phyloP scores from a whole-genome alignment of 257 asterid species.

The Thymus quinquecostatus region DNA sequence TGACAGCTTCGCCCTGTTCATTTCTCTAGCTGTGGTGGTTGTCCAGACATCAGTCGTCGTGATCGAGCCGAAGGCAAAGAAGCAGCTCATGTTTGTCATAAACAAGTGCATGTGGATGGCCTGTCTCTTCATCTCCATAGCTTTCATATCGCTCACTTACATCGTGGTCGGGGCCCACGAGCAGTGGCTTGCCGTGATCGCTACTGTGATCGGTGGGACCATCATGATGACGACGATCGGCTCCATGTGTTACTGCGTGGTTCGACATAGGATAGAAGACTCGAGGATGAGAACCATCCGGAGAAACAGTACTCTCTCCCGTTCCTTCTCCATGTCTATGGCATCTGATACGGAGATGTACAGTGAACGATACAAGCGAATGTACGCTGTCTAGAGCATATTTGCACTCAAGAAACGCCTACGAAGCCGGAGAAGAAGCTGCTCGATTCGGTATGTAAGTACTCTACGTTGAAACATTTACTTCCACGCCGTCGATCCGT shows the following conservation, averaged over 20 bases:
- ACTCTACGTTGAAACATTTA: background rate
- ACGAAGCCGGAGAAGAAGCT: constrained; percentile 3
- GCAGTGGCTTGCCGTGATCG: constrained; percentile 78
- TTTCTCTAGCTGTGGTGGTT: constrained; percentile 95
- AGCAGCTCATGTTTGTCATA: constrained; percentile 85
- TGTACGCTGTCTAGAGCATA: constrained; percentile 73
- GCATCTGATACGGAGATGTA: constrained; percentile 70
- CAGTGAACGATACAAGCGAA: constrained; percentile 67
- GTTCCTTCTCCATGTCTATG: constrained; percentile 72
- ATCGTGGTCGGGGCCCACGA: constrained; percentile 81
- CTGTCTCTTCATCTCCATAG: constrained; percentile 77
- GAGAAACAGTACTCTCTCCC: constrained; percentile 60
- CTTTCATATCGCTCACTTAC: constrained; percentile 82
- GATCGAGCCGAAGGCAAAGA: constrained; percentile 90
- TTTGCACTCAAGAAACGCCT: background rate
- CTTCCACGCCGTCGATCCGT: constrained; percentile 7
- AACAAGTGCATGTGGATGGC: constrained; percentile 99
- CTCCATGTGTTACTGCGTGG: constrained; percentile 89
- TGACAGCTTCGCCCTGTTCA: constrained; percentile 81
- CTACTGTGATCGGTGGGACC: constrained; percentile 72
- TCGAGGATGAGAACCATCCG: constrained; percentile 74
- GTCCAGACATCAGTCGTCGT: constrained; percentile 94
- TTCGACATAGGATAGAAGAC: constrained; percentile 80
- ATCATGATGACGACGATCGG: constrained; percentile 90
- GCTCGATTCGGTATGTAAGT: background rate